Conservation (phyloP, 2,329 filamentous ascomycete genomes). For the Nothophaeocryptopus gaeumannii region DNA sequence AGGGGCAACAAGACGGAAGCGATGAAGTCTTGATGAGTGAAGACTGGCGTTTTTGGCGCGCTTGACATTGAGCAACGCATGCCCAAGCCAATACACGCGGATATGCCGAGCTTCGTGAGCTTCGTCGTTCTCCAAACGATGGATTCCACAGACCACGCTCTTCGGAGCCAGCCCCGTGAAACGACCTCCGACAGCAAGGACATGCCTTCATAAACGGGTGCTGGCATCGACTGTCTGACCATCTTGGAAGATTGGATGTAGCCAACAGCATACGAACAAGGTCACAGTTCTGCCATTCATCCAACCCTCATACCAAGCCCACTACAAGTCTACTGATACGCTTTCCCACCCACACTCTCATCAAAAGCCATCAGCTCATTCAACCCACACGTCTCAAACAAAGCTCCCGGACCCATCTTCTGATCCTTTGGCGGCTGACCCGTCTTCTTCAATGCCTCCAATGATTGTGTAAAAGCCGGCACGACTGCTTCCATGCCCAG, state of each 20-base stretch:
- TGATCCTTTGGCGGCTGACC: conserved; percentile 38
- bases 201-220: no score
- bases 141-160: no score
- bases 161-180: no score
- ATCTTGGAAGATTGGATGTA: no score
- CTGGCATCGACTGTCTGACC: no score
- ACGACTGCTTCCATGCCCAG: conserved; percentile 48
- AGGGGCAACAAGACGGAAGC: no score
- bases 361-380: conserved; percentile 53
- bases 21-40: no score
- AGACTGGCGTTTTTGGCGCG: no score
- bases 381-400: conserved; percentile 55
- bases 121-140: no score
- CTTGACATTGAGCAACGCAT: no score
- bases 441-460: conserved; percentile 36
- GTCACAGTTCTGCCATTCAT: not conserved
- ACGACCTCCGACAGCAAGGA: not conserved
- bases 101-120: no score
- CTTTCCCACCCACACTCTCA: conserved; percentile 43
- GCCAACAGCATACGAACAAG: not conserved
- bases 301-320: not conserved
- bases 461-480: conserved; percentile 28
- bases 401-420: conserved; percentile 44
- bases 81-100: no score
- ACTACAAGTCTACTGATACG: conserved; percentile 22